These are phyloP conservation scores for Pseudisothecium myosuroides DNA, from an alignment of 225 moss, liverwort and hornwort species.

Conservation along the genomic window DNA sequence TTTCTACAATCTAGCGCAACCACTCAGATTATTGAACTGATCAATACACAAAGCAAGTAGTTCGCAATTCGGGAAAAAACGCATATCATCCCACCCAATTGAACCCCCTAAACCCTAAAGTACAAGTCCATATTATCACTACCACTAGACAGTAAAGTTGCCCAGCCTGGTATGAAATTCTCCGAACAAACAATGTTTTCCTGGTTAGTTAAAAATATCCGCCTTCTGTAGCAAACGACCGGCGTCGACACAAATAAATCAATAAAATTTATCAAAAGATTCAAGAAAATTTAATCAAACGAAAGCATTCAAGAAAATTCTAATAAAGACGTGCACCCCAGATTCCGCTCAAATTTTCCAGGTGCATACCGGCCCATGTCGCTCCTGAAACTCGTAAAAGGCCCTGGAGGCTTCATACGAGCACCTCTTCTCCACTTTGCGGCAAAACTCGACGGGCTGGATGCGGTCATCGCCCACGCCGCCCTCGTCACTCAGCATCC, in stretches of 20 bases:
- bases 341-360: not conserved
- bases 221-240: not conserved
- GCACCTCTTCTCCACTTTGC: conserved; percentile 58
- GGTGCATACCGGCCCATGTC: conserved; percentile 59
- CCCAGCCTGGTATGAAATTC: not conserved
- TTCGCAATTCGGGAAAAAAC: not conserved
- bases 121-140: not conserved
- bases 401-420: conserved; percentile 51
- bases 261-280: not conserved
- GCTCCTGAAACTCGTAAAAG: conserved; percentile 59
- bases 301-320: not conserved
- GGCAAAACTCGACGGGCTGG: conserved; percentile 78
- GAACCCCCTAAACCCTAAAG: not conserved
- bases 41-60: not conserved
- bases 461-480: conserved; percentile 80
- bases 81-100: not conserved
- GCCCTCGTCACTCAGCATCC: conserved; percentile 84
- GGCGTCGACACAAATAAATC: not conserved
- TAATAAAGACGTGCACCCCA: not conserved
- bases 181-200: not conserved
- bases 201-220: not conserved
- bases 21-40: not conserved
- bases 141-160: not conserved
- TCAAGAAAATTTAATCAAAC: not conserved
- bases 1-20: not conserved